These are phyloP conservation scores for Colletotrichum sp. DNA, from an alignment of 2,329 filamentous ascomycete genomes.

Conservation along the genomic window DNA sequence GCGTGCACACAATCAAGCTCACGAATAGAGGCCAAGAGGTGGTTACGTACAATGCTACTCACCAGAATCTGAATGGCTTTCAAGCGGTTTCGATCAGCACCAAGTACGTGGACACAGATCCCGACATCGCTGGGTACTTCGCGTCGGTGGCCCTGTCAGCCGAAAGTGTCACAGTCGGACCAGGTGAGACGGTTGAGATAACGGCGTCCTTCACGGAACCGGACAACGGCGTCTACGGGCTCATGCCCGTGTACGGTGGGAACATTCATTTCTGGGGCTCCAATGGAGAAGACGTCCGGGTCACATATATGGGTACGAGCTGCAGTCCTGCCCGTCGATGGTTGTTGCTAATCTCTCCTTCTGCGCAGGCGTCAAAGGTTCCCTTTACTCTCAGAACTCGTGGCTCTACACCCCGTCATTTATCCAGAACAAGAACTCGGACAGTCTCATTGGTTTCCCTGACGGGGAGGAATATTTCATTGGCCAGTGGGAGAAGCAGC, in stretches of 20 bases:
- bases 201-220: background rate
- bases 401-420: background rate
- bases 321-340: fast-evolving
- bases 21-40: conserved; percentile 37
- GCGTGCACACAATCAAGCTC: conserved; percentile 29
- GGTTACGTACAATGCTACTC: conserved; percentile 34
- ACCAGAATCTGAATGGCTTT: background rate
- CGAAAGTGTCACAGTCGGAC: background rate
- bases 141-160: background rate
- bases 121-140: background rate
- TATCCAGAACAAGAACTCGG: background rate
- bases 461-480: background rate
- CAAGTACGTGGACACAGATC: background rate
- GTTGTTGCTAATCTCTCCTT: background rate
- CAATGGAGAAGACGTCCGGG: background rate
- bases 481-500: background rate
- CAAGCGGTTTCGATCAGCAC: background rate
- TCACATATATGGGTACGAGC: background rate
- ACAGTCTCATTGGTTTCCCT: background rate
- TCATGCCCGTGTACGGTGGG: background rate
- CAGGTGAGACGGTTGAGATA: background rate
- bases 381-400: background rate
- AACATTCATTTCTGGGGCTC: background rate
- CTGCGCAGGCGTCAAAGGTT: background rate
- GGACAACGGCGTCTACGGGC: background rate